Evolutionary conservation across 352 stramenopile species (phyloP), one percentile per base, ranked within the genome.

Genomic region (Saprolegnia diclina): DNA sequence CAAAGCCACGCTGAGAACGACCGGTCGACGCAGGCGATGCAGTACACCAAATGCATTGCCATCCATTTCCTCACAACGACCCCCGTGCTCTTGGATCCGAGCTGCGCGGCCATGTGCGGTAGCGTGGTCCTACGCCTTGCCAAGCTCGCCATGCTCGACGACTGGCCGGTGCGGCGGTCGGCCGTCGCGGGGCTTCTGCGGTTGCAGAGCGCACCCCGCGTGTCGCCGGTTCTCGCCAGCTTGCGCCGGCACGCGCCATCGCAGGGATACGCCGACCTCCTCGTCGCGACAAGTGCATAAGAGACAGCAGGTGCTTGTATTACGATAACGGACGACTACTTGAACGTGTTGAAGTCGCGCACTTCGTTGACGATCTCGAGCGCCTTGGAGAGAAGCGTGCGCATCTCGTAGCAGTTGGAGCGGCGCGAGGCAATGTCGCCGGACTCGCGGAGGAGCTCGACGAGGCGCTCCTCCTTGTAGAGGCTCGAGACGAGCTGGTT

Each of bases 341-440:
- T 98, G 75, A 97, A 98, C 56, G 92, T 97, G 78, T 98, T 98
- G 77, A 98, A 99, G 76, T 99, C 95, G 48, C 96, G 85, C 65
- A 99, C 97, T 81, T 99, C 96, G 77, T 99, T 99, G 22, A 99
- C 94, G 76, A 99, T 99, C 76, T 98, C 91, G 65, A 98, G 76
- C 24, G 97, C 96, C 70, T 95, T 97, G 40, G 96, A 81, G 37
- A 99, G 78, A 56, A 99, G 78, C 71, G 95, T 97, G 55, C 89
- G 90, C 95, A 99, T 99, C 82, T 99, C 96, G 71, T 94, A 82
- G 77, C 94, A 98, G 72, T 97, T 98, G 64, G 90, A 87, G 67
- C 97, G 93, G 45, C 96, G 83, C 52, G 90, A 81, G 0, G 95
- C 95, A 74, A 99, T 96, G 82, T 99, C 96, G 32, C 87, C 82